Evolutionary conservation across 148 eudicot genomes (phyloP), one percentile per base, ranked within the genome.

Genomic region (Silene uniflora): DNA sequence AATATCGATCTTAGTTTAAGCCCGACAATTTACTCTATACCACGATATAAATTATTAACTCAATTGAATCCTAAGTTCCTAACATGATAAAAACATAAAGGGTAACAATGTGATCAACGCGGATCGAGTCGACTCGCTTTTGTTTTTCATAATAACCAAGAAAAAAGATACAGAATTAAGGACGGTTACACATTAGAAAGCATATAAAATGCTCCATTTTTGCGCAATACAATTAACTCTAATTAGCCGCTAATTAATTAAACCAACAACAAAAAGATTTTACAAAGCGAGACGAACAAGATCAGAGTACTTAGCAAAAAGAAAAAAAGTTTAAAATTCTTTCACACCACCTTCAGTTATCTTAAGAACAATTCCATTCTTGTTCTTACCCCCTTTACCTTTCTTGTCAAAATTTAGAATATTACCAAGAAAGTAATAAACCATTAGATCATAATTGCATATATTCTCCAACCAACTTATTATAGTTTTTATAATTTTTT

Each of bases 361-460:
- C 44, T 39, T 7, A 0, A 54, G 16, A 59, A 73, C n/a, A 18
- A 58, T 42, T 55, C 42, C 9, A 1, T 23, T 25, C 0, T 13
- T 5, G 21, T 35, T 17, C 52, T 35, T 19, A 39, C 22, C 52
- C 13, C 24, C 70, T 76, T 27, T 13, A 52, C 1, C 23, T 68
- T 76, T 39, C 59, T 52, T 35, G 66, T 73, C 77, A 73, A 73
- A 78, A 59, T 78, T 78, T 21, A 67, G 73, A 73, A 66, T 73
- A 73, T 67, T 73, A 79, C 73, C 59, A n/a, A n/a, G n/a, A n/a
- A n/a, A n/a, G n/a, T n/a, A n/a, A n/a, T n/a, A n/a, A n/a, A n/a
- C n/a, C n/a, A n/a, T n/a, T n/a, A n/a, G n/a, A n/a, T n/a, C n/a
- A n/a, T n/a, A n/a, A n/a, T n/a, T 62, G 71, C 75, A 78, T 78